Evolutionary conservation across 2,329 filamentous ascomycete genomes (phyloP), one percentile per base, ranked within the genome.

Genomic region (Didymella exigua): DNA sequence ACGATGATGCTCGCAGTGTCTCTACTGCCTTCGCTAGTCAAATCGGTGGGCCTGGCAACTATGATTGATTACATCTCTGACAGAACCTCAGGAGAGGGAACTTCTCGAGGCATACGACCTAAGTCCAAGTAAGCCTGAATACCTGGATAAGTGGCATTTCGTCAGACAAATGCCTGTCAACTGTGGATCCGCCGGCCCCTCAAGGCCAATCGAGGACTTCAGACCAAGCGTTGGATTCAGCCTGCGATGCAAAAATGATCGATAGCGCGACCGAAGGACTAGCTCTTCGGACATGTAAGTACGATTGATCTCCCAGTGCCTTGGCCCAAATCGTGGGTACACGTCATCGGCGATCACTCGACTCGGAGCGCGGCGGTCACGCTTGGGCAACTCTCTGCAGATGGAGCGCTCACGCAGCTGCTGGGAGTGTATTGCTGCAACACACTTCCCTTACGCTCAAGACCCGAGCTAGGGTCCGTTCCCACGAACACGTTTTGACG

Each of bases 21-120:
- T 96, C 91, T 71, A 98, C 95, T 47, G 93, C 93, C 43, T 99
- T 98, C 78, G 93, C 93, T 58, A 97, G 92, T 79, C 95, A 98
- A 77, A 87, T 97, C 64, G 93, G 91, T 51, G 92, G 91, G 43
- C 61, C 76, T 49, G 82, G 82, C 36, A 82, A 79, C 65, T 60
- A 85, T 67, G 84, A 86, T 72, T 86, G 82, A 86, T 76, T 53
- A 44, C 37, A 44, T 46, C 24, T 42, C 24, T 44, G 14, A 30
- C 26, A 41, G 40, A 40, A 41, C 52, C 42, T 50, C 46, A 50
- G 52, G 47, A 55, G 41, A 29, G 46, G n/a, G 24, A 19, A 29
- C 21, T 55, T 27, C 34, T 48, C 5, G 36, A 45, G 52, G 46
- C 24, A 41, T 9, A 30, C 30, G 24, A 55, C n/a, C 16, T 18